Percentiles rank a stretch among this genome's conserved stretches.
These are phyloP conservation scores for Corymbia maculata DNA, from an alignment of 345 rosid species.

Conservation along the genomic window DNA sequence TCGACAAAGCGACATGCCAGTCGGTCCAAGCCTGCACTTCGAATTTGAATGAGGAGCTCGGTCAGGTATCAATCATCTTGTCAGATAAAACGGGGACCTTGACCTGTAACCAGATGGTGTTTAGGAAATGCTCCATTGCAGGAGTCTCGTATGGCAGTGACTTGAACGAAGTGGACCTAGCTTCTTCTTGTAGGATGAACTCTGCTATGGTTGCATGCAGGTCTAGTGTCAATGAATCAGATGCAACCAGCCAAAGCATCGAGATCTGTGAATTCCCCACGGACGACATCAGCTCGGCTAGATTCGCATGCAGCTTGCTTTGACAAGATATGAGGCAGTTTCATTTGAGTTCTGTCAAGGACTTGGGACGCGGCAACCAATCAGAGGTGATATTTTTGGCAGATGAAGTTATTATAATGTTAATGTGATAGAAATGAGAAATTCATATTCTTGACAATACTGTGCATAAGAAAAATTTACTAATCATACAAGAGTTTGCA, in stretches of 20 bases:
- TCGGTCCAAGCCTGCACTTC: constrained; percentile 67
- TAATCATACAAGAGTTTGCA: not conserved
- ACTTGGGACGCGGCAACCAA: constrained; percentile 13
- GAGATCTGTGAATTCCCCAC: constrained; percentile 6
- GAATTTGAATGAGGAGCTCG: constrained; percentile 71
- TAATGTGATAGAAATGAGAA: not conserved
- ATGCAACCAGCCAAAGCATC: constrained; percentile 11
- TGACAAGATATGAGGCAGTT: constrained; percentile 65
- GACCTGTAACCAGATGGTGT: constrained; percentile 85
- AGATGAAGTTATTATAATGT: not conserved
- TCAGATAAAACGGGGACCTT: constrained; percentile 86
- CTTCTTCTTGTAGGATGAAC: constrained; percentile 44
- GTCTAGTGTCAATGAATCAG: not conserved
- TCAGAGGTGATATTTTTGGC: constrained; percentile 10
- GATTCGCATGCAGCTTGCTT: constrained; percentile 79
- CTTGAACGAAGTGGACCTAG: constrained; percentile 53
- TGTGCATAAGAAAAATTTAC: not conserved
- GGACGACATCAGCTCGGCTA: constrained; percentile 12
- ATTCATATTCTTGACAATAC: not conserved
- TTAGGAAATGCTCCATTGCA: constrained; percentile 72
- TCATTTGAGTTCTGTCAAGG: constrained; percentile 17
- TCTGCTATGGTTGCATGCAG: constrained; percentile 10
- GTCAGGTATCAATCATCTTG: constrained; percentile 64
- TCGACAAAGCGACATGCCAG: constrained; percentile 41
- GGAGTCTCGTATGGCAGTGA: constrained; percentile 57